Conservation (phyloP, 2,329 filamentous ascomycete genomes). For the Nannizziopsis arthrosporioides region DNA sequence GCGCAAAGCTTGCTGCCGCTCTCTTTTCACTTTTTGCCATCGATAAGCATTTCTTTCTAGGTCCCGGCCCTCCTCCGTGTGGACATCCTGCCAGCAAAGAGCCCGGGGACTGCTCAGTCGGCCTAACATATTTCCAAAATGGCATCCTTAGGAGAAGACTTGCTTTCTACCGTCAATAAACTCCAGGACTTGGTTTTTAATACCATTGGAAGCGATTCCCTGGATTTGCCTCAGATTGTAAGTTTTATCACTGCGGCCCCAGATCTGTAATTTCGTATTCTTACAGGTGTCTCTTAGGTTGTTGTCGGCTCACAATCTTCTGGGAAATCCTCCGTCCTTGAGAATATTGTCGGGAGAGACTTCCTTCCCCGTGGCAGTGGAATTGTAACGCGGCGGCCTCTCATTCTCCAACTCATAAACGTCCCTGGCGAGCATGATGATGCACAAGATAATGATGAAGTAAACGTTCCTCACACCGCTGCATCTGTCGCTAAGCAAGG, state of each 20-base stretch:
- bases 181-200: constrained; percentile 98
- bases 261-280: constrained; percentile 7
- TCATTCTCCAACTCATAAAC: constrained; percentile 98
- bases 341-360: constrained; percentile 96
- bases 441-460: constrained; percentile 52
- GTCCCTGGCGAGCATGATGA: constrained; percentile 65
- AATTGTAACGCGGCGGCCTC: constrained; percentile 84
- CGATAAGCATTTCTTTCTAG: not conserved
- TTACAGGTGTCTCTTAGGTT: constrained; percentile 48
- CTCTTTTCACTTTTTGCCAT: not conserved
- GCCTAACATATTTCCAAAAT: constrained; percentile 41
- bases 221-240: constrained; percentile 97
- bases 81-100: not conserved
- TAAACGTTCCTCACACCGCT: constrained; percentile 62
- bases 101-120: not conserved
- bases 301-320: constrained; percentile 97
- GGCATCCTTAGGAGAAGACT: constrained; percentile 90
- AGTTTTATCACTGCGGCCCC: constrained; percentile 24
- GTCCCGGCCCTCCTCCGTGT: not conserved
- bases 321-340: constrained; percentile 94
- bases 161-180: constrained; percentile 93
- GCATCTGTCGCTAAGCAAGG: constrained; percentile 56
- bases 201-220: constrained; percentile 96
- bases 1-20: constrained; percentile 1
- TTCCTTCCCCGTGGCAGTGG: constrained; percentile 93